These are phyloP conservation scores for Rhodomyrtus psidioides DNA, from an alignment of 441 rosid genomes.

Conservation along the genomic window DNA sequence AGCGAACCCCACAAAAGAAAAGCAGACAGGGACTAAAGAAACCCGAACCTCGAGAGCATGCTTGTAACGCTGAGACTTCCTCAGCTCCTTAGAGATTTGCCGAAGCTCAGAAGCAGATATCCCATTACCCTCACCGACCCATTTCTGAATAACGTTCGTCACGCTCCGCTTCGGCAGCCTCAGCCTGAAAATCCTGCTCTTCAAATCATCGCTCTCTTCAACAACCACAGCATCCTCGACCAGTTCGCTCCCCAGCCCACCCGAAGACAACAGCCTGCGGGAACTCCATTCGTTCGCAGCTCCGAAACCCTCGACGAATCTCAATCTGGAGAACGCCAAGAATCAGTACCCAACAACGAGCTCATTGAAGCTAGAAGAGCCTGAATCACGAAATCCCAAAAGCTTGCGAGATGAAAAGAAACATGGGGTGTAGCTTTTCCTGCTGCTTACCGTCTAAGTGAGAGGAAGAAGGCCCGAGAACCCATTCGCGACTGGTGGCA, in stretches of 20 bases:
- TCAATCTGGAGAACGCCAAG: not conserved
- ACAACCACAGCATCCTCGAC: slow-evolving; percentile 25
- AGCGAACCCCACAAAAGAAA: not conserved
- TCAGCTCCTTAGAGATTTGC: slow-evolving; percentile 59
- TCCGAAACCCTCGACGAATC: not conserved
- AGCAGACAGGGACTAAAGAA: not conserved
- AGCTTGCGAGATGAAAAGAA: not conserved
- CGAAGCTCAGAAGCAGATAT: slow-evolving; percentile 56
- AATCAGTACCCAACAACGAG: not conserved
- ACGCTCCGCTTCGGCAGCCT: slow-evolving; percentile 85
- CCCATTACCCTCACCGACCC: slow-evolving; percentile 71
- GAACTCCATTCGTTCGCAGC: not conserved
- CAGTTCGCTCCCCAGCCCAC: slow-evolving; percentile 20
- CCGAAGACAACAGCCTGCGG: slow-evolving; percentile 35
- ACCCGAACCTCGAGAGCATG: slow-evolving; percentile 77
- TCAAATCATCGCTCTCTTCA: slow-evolving; percentile 49
- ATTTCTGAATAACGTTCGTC: slow-evolving; percentile 59
- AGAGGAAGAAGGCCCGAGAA: not conserved
- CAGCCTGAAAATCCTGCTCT: slow-evolving; percentile 61
- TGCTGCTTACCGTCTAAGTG: not conserved
- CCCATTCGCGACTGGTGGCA: not conserved
- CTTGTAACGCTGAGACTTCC: slow-evolving; percentile 62
- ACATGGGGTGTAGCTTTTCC: not conserved
- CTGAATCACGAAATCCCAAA: not conserved
- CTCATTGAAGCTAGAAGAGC: not conserved